Evolutionary conservation across 2,329 filamentous ascomycete species (phyloP).

Genomic region (Ophiocordyceps camponoti-saundersi): DNA sequence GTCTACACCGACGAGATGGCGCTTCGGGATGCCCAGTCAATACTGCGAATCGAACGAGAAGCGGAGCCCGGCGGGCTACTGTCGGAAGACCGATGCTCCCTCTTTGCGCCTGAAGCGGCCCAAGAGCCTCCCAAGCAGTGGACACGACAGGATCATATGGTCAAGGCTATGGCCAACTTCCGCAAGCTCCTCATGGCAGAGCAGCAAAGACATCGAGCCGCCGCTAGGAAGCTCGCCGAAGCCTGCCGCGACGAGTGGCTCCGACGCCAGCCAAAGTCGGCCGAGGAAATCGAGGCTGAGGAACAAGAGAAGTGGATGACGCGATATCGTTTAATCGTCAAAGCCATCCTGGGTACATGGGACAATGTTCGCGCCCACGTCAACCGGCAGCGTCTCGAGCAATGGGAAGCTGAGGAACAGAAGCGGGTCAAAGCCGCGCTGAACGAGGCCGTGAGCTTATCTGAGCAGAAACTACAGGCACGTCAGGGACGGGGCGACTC

Average conservation of each 20-base stretch:
- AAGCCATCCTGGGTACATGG: conserved; percentile 38
- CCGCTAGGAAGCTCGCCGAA: conserved; percentile 64
- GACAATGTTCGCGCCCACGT: conserved; percentile 46
- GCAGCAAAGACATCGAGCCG: conserved; percentile 56
- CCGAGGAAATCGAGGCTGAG: conserved; percentile 70
- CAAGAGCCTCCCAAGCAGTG: conserved; percentile 67
- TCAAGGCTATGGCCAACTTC: conserved; percentile 65
- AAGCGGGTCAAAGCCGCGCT: conserved; percentile 48
- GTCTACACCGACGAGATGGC: conserved; percentile 45
- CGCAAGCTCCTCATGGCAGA: conserved; percentile 66
- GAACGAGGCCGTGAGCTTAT: conserved; percentile 57
- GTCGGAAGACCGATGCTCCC: conserved; percentile 50
- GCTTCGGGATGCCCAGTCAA: conserved; percentile 48
- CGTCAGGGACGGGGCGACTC: conserved; percentile 37
- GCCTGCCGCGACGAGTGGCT: conserved; percentile 64
- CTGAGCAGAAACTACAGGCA: conserved; percentile 50
- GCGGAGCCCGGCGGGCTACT: conserved; percentile 60
- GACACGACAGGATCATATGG: conserved; percentile 73
- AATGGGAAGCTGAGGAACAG: conserved; percentile 50
- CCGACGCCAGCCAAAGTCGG: conserved; percentile 53
- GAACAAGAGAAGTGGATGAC: conserved; percentile 47
- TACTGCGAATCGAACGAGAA: conserved; percentile 55
- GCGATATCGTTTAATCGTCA: conserved; percentile 57
- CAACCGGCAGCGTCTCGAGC: conserved; percentile 39
- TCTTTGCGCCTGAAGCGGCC: conserved; percentile 54